Evolutionary conservation across 371 early-diverging fungal species (phyloP).

Genomic region (Actinomortierella ambigua): DNA sequence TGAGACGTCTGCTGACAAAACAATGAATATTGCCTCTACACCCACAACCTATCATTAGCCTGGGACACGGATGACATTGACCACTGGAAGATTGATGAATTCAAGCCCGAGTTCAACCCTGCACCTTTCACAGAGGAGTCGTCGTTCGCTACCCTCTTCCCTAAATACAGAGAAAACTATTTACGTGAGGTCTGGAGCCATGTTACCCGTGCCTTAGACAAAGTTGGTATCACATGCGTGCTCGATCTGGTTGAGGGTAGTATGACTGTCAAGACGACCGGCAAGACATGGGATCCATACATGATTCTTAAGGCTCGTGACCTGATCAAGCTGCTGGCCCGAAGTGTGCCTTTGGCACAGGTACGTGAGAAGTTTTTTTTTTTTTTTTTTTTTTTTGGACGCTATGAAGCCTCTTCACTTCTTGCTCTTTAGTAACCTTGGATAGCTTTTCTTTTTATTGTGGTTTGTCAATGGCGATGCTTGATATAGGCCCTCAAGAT

Average conservation of each 20-base stretch:
- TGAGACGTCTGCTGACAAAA: too few species aligned
- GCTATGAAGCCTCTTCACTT: too few species aligned
- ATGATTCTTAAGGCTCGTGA: slow-evolving; percentile 97
- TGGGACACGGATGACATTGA: slow-evolving; percentile 96
- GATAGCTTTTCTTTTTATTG: not conserved
- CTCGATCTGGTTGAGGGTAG: slow-evolving; percentile 96
- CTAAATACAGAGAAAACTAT: slow-evolving; percentile 98
- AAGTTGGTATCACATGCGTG: slow-evolving; percentile 88
- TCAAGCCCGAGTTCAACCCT: slow-evolving; percentile 80
- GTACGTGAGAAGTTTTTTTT: slow-evolving; percentile 47
- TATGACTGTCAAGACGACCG: slow-evolving; percentile 98
- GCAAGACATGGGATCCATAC: slow-evolving; percentile 98
- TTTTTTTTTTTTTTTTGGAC: slow-evolving; percentile 3
- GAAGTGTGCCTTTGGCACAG: slow-evolving; percentile 96
- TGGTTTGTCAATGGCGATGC: too few species aligned
- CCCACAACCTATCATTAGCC: slow-evolving; percentile 50
- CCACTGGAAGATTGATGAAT: slow-evolving; percentile 94
- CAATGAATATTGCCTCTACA: not conserved
- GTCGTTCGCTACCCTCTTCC: slow-evolving; percentile 97
- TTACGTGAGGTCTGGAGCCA: slow-evolving; percentile 96
- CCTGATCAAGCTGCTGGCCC: slow-evolving; percentile 92
- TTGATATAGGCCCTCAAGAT: slow-evolving; percentile 75
- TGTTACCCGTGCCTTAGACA: slow-evolving; percentile 87
- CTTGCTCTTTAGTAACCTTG: not conserved
- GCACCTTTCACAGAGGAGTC: slow-evolving; percentile 95